Evolutionary conservation across 768 basidiomycete genomes (phyloP), one percentile per base, ranked within the genome.

Genomic region (Leucocoprinus leucothites): DNA sequence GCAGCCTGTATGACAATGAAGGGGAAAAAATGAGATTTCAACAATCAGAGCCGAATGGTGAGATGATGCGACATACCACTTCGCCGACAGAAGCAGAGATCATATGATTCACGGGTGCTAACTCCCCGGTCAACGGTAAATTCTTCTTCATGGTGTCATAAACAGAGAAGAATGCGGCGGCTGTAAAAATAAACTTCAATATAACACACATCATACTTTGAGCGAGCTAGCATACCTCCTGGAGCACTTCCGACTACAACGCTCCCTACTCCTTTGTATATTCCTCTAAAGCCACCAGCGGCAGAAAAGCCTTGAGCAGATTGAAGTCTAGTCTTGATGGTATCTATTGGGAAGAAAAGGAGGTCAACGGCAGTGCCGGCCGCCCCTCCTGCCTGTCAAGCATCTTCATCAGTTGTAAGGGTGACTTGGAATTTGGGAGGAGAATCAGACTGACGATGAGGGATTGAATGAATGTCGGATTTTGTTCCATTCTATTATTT

Each of bases 311-410:
- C 97, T 64, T 91, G 86, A 2, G 84, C 68, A 5, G 94, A 89
- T 64, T 99, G 96, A 31, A 97, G 78, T 46, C 96, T 87, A 36
- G 97, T 98, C 73, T 99, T 99, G 67, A 98, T 71, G 0, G 96
- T 97, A 73, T 99, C 96, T 55, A 99, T 85, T 1, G 96, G 96
- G 69, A 94, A 99, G 75, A 99, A 95, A 19, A 97, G 80, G 43
- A 98, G 80, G 72, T 99, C 96, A 16, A 98, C 96, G 1, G 93
- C 80, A 7, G 92, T 89, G 24, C 96, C 96, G 28, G 97, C 93
- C n/a, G 87, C 68, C 19, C 89, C 95, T 22, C 96, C 94, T 41
- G 91, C 88, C 89, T 94, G 56, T 18, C 22, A 38, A 24, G 24
- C 34, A 21, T 24, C 8, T 21, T 41, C 18, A 31, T 35, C 3